phyloP scores from a whole-genome alignment of 192 early-diverging fungal genomes.

The Coemansia interrupta region DNA sequence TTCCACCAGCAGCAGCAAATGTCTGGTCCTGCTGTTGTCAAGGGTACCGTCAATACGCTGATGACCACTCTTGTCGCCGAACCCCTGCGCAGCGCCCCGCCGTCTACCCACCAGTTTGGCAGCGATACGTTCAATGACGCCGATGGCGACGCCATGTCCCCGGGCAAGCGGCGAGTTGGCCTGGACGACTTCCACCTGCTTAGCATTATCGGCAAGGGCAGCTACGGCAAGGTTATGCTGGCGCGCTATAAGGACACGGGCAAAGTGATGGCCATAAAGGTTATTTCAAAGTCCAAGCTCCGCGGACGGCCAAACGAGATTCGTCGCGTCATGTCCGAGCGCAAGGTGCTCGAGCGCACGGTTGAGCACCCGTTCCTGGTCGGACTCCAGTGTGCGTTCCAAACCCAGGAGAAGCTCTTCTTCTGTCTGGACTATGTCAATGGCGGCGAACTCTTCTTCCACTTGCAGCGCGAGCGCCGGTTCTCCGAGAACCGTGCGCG shows the following conservation, averaged over 20 bases:
- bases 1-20: conserved; percentile 32
- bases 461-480: conserved; percentile 63
- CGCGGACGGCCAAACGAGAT: conserved; percentile 62
- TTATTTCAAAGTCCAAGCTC: conserved; percentile 67
- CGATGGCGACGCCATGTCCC: conserved; percentile 3
- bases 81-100: conserved; percentile 26
- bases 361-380: conserved; percentile 56
- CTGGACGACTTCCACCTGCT: conserved; percentile 67
- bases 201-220: conserved; percentile 74
- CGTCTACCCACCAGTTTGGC: conserved; percentile 13
- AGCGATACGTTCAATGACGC: conserved; percentile 7
- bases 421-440: conserved; percentile 74
- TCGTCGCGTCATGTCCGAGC: conserved; percentile 59
- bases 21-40: conserved; percentile 14
- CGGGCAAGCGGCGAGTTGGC: conserved; percentile 22
- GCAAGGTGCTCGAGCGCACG: conserved; percentile 53
- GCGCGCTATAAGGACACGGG: conserved; percentile 72
- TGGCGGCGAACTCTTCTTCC: conserved; percentile 73
- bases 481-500: conserved; percentile 62
- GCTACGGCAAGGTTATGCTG: conserved; percentile 72
- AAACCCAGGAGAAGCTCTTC: conserved; percentile 64
- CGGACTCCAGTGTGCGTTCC: conserved; percentile 61
- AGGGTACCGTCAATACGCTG: conserved; percentile 45
- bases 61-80: conserved; percentile 42
- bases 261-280: conserved; percentile 67